Evolutionary conservation across 768 basidiomycete genomes (phyloP).

Genomic region (Phlegmacium glaucopus): DNA sequence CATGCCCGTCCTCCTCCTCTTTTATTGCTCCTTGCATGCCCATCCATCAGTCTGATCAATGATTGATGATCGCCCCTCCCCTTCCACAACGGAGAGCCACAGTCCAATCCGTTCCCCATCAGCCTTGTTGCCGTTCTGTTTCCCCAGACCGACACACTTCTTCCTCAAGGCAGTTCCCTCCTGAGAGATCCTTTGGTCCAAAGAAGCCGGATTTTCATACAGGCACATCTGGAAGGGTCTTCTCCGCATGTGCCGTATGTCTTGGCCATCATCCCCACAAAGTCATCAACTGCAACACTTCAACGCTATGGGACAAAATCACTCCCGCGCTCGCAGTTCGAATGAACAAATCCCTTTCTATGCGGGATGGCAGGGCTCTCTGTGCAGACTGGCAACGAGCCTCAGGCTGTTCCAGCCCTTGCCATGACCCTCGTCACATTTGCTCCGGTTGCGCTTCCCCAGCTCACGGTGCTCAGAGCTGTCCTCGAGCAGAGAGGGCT

Average conservation of each 20-base stretch:
- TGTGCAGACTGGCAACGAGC: slow-evolving; percentile 29
- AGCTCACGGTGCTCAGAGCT: slow-evolving; percentile 31
- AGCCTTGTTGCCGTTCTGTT: too few relatives aligned
- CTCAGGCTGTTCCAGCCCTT: slow-evolving; percentile 18
- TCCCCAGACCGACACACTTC: too few relatives aligned
- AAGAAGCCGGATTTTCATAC: background rate
- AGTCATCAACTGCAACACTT: background rate
- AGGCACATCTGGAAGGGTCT: background rate
- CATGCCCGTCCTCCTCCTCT: too few relatives aligned
- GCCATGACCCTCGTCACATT: slow-evolving; percentile 19
- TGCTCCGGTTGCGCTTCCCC: slow-evolving; percentile 35
- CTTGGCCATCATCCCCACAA: slow-evolving; percentile 24
- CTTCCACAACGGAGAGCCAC: too few relatives aligned
- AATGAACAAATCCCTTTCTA: slow-evolving; percentile 7
- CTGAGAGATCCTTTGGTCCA: background rate
- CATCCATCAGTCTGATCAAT: too few relatives aligned
- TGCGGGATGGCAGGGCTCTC: slow-evolving; percentile 5
- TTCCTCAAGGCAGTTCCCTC: background rate
- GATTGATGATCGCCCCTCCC: too few relatives aligned
- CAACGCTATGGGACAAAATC: slow-evolving; percentile 18
- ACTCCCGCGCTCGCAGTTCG: slow-evolving; percentile 11
- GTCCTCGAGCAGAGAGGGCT: slow-evolving; percentile 20
- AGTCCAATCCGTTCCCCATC: too few relatives aligned
- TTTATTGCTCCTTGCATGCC: too few relatives aligned
- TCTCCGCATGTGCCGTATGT: slow-evolving; percentile 18